These are phyloP conservation scores for Psilocybe subaeruginosa DNA, from an alignment of 768 basidiomycete genomes.

Conservation along the genomic window DNA sequence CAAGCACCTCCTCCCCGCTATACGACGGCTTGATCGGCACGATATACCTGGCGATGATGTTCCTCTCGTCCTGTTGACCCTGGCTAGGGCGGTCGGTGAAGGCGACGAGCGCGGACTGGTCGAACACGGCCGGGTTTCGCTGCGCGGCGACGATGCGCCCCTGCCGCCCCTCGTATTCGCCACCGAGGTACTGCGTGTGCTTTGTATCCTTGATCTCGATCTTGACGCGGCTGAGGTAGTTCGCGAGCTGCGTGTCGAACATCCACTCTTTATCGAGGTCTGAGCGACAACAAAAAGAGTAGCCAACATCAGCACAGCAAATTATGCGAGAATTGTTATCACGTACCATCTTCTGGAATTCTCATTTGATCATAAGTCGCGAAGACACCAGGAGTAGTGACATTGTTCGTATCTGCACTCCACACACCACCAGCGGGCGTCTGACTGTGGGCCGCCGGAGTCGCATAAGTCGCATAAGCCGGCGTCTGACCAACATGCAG, in stretches of 20 bases:
- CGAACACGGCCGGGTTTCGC: slow-evolving; percentile 30
- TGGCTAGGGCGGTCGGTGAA: slow-evolving; percentile 25
- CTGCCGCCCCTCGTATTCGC: slow-evolving; percentile 34
- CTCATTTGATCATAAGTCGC: slow-evolving; percentile 11
- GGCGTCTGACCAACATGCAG: slow-evolving; percentile 35
- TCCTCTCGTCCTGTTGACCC: slow-evolving; percentile 24
- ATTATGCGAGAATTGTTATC: neutral
- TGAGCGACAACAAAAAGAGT: slow-evolving; percentile 14
- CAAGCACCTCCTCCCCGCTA: slow-evolving; percentile 51
- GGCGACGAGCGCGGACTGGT: slow-evolving; percentile 38
- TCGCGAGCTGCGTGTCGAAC: slow-evolving; percentile 32
- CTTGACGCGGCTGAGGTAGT: slow-evolving; percentile 38
- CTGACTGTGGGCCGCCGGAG: slow-evolving; percentile 35
- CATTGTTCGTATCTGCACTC: slow-evolving; percentile 18
- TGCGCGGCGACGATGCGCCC: slow-evolving; percentile 36
- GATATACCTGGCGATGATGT: slow-evolving; percentile 32
- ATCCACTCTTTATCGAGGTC: slow-evolving; percentile 45
- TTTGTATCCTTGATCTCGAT: slow-evolving; percentile 41
- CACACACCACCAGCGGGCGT: slow-evolving; percentile 30
- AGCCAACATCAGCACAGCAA: neutral
- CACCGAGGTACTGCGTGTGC: slow-evolving; percentile 34
- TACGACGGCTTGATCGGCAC: slow-evolving; percentile 29
- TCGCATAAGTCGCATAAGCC: slow-evolving; percentile 27
- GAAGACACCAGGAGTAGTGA: slow-evolving; percentile 40
- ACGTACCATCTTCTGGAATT: slow-evolving; percentile 16